A percentile compares a stretch with the other conserved stretches of the same genome.
These are phyloP conservation scores for Colletotrichum spinosum DNA, from an alignment of 2,329 filamentous ascomycete species.

Conservation along the genomic window DNA sequence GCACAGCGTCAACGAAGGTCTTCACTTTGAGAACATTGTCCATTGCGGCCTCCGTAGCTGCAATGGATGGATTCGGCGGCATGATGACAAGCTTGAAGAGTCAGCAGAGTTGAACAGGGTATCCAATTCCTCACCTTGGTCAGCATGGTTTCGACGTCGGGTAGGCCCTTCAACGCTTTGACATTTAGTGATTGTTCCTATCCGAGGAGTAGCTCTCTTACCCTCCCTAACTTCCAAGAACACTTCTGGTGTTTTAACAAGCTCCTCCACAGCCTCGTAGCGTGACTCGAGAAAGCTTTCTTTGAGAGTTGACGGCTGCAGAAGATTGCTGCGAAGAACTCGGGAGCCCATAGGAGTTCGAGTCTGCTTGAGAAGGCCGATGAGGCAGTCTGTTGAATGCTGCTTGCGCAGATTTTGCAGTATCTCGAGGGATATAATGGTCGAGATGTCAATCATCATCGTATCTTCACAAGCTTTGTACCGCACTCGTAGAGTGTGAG, in stretches of 20 bases:
- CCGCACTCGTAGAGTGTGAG: constrained; percentile 85
- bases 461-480: constrained; percentile 91
- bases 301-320: constrained; percentile 85
- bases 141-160: constrained; percentile 83
- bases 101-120: constrained; percentile 36
- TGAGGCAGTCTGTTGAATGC: constrained; percentile 85
- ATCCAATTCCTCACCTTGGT: constrained; percentile 67
- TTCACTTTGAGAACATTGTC: constrained; percentile 91
- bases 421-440: constrained; percentile 87
- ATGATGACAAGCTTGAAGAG: constrained; percentile 77
- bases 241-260: constrained; percentile 85
- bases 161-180: constrained; percentile 77
- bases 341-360: constrained; percentile 89
- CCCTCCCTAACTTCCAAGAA: constrained; percentile 81
- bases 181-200: constrained; percentile 34
- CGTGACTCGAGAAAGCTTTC: constrained; percentile 74
- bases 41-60: constrained; percentile 81
- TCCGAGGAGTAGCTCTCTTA: constrained; percentile 44
- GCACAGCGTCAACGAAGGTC: constrained; percentile 78
- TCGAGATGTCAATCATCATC: constrained; percentile 95
- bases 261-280: constrained; percentile 86
- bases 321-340: constrained; percentile 84
- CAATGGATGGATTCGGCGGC: constrained; percentile 72
- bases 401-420: constrained; percentile 85
- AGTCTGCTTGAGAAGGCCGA: constrained; percentile 87